Percentiles rank a stretch among this genome's conserved stretches.
These are phyloP conservation scores for Kazachstania africana DNA, from an alignment of 805 yeast species.

Conservation along the genomic window DNA sequence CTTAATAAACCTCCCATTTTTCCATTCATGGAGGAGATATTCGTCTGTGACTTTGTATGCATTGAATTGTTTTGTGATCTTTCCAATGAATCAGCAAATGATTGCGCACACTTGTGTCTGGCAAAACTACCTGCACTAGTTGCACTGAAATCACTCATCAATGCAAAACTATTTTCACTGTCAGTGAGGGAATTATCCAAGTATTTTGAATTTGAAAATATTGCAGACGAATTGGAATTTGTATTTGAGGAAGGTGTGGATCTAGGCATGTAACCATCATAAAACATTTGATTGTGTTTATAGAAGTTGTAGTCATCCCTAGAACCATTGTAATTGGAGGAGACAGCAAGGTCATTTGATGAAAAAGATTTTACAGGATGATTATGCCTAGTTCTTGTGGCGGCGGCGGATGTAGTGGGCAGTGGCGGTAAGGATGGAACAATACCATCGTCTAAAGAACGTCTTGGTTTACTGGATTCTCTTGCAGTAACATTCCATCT, in stretches of 20 bases:
- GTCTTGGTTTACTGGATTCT: not conserved
- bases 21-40: constrained; percentile 9
- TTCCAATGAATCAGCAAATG: constrained; percentile 22
- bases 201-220: constrained; percentile 33
- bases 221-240: constrained; percentile 6
- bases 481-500: not conserved
- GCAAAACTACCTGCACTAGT: constrained; percentile 81
- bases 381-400: constrained; percentile 1
- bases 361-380: constrained; percentile 19
- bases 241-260: not conserved
- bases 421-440: constrained; percentile 16
- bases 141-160: constrained; percentile 63
- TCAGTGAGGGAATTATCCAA: constrained; percentile 38
- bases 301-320: constrained; percentile 8
- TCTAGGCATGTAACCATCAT: constrained; percentile 9
- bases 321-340: constrained; percentile 1
- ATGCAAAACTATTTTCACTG: constrained; percentile 30
- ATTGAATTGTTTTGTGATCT: constrained; percentile 9
- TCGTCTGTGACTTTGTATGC: not conserved
- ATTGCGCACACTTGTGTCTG: constrained; percentile 51
- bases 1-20: constrained; percentile 23
- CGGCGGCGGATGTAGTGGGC: constrained; percentile 14
- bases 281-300: constrained; percentile 9
- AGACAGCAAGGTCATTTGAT: constrained; percentile 11
- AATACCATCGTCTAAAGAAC: not conserved